phyloP scores from a whole-genome alignment of 2,329 filamentous ascomycete species.

The Fusarium pininemorale region DNA sequence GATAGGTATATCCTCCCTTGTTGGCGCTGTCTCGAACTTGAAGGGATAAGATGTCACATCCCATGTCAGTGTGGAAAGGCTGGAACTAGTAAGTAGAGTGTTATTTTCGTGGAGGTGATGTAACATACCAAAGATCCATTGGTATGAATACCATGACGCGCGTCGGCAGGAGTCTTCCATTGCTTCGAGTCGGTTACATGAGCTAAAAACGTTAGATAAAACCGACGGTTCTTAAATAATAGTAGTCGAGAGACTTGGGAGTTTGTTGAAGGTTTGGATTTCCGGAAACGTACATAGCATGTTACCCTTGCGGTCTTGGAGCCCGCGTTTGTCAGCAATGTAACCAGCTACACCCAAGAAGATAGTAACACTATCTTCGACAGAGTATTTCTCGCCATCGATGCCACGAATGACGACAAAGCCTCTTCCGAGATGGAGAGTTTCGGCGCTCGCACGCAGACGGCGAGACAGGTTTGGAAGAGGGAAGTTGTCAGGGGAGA shows the following conservation, averaged over 20 bases:
- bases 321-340: constrained; percentile 62
- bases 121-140: constrained; percentile 53
- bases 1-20: constrained; percentile 56
- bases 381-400: constrained; percentile 55
- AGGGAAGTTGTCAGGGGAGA: constrained; percentile 49
- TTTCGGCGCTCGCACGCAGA: constrained; percentile 48
- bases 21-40: constrained; percentile 57
- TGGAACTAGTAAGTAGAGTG: constrained; percentile 32
- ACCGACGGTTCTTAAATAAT: not conserved
- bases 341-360: constrained; percentile 67
- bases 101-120: not conserved
- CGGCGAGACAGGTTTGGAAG: constrained; percentile 49
- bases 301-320: constrained; percentile 59
- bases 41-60: constrained; percentile 58
- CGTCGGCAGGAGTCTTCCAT: constrained; percentile 55
- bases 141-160: constrained; percentile 61
- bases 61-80: constrained; percentile 63
- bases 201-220: constrained; percentile 45
- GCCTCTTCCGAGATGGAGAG: constrained; percentile 56
- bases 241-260: not conserved
- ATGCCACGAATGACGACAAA: constrained; percentile 66
- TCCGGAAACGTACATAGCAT: constrained; percentile 54
- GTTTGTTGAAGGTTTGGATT: not conserved
- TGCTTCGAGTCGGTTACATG: constrained; percentile 58
- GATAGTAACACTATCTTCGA: constrained; percentile 63